Evolutionary conservation across 164 flowering plant species (phyloP).

Genomic region (Sextonia rubra): DNA sequence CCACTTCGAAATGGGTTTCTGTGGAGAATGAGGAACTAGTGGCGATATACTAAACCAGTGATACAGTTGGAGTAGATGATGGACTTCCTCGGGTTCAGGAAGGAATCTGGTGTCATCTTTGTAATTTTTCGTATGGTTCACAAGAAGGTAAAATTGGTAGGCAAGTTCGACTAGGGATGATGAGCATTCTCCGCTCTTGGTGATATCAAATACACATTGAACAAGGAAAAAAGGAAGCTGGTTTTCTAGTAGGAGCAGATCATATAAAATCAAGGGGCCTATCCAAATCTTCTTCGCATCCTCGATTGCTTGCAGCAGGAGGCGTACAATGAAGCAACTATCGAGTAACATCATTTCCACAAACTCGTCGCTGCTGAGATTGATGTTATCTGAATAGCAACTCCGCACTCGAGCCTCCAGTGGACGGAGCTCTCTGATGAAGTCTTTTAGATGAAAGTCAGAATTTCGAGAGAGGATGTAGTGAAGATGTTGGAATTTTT

Average conservation of each 20-base stretch:
- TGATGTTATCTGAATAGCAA: conserved; percentile 41
- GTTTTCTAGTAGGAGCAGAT: conserved; percentile 2
- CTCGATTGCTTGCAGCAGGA: background rate
- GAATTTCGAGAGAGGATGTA: background rate
- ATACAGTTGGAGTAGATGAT: conserved; percentile 1
- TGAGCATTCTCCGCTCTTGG: background rate
- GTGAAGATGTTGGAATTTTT: background rate
- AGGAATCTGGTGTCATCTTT: too few relatives aligned
- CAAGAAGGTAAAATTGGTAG: background rate
- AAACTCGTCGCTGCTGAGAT: conserved; percentile 27
- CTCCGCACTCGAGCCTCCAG: conserved; percentile 23
- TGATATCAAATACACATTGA: background rate
- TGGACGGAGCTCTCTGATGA: background rate
- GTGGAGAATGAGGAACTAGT: background rate
- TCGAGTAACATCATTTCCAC: conserved; percentile 12
- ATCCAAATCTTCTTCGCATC: background rate
- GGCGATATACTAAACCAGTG: background rate
- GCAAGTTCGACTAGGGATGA: background rate
- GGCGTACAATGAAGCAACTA: conserved; percentile 9
- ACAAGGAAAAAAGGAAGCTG: conserved; percentile 10
- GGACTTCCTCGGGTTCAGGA: background rate
- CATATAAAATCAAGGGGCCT: background rate
- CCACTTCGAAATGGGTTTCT: background rate
- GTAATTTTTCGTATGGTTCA: background rate
- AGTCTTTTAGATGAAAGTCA: background rate